These are phyloP conservation scores for Omphalotus guepiniiformis DNA, from an alignment of 768 basidiomycete species.

Conservation along the genomic window DNA sequence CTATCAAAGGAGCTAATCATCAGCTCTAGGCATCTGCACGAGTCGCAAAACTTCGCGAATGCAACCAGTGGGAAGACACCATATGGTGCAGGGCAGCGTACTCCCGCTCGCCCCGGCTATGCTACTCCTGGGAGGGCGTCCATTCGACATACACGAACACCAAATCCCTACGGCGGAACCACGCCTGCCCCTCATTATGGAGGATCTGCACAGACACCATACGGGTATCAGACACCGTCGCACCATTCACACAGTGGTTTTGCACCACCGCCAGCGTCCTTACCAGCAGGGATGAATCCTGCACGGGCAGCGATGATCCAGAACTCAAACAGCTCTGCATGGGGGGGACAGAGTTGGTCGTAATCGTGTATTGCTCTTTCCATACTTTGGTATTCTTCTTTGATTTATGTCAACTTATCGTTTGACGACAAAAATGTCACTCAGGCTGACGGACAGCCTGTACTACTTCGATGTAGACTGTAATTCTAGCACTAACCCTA, in stretches of 20 bases:
- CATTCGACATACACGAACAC: slow-evolving; percentile 70
- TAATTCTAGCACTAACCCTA: no score
- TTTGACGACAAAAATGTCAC: no score
- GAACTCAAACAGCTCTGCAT: slow-evolving; percentile 31
- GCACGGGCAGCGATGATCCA: slow-evolving; percentile 66
- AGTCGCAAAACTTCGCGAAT: slow-evolving; percentile 59
- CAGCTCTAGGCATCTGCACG: slow-evolving; percentile 61
- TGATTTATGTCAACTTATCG: no score
- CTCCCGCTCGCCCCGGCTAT: slow-evolving; percentile 70
- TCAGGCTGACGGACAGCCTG: no score
- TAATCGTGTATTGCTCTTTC: no score
- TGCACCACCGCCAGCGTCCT: slow-evolving; percentile 36
- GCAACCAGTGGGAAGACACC: slow-evolving; percentile 73
- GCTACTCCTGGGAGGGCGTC: slow-evolving; percentile 82
- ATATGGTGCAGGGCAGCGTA: slow-evolving; percentile 68
- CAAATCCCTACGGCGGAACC: slow-evolving; percentile 67
- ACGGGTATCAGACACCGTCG: slow-evolving; percentile 49
- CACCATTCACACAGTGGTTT: slow-evolving; percentile 36
- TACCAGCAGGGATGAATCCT: slow-evolving; percentile 62
- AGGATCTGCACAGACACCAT: slow-evolving; percentile 31
- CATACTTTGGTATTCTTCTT: no score
- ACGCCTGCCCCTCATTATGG: slow-evolving; percentile 31
- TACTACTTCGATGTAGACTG: no score
- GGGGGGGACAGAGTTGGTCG: no score
- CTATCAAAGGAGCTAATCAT: slow-evolving; percentile 10